A percentile compares a stretch with the other conserved stretches of the same genome.
These are phyloP conservation scores for Coelastrella sp. DNA, from an alignment of 139 green algal genomes.

Conservation along the genomic window DNA sequence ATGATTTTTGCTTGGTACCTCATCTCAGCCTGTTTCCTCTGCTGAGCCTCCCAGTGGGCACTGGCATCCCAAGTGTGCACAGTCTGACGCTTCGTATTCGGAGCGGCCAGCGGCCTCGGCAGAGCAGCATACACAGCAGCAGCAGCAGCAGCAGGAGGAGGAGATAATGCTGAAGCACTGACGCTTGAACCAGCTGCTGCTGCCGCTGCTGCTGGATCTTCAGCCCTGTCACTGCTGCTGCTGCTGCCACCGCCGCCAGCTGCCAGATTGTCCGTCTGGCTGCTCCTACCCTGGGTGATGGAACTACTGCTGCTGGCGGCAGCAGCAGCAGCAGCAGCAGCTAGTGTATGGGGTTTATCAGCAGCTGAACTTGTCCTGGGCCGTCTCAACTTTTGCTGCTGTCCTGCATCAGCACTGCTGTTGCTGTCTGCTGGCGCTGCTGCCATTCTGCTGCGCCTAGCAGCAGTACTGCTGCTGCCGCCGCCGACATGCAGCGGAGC, in stretches of 20 bases:
- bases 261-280: neutral
- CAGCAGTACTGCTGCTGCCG: neutral
- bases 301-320: neutral
- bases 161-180: neutral
- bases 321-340: neutral
- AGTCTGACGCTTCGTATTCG: neutral
- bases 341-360: neutral
- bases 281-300: neutral
- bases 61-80: constrained; percentile 24
- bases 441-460: neutral
- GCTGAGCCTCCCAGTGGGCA: constrained; percentile 30
- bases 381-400: neutral
- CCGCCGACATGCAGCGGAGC: neutral
- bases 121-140: constrained; percentile 8
- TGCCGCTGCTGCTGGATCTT: neutral
- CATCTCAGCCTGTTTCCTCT: neutral
- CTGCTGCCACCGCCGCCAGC: neutral
- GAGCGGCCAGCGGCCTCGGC: neutral
- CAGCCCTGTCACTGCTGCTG: neutral
- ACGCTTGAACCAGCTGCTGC: neutral
- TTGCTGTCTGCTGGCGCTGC: neutral
- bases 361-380: neutral
- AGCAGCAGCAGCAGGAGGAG: neutral
- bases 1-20: constrained; percentile 32
- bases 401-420: neutral